These are phyloP conservation scores for Trichoderma guizhouense DNA, from an alignment of 2,329 filamentous ascomycete species.

Conservation along the genomic window DNA sequence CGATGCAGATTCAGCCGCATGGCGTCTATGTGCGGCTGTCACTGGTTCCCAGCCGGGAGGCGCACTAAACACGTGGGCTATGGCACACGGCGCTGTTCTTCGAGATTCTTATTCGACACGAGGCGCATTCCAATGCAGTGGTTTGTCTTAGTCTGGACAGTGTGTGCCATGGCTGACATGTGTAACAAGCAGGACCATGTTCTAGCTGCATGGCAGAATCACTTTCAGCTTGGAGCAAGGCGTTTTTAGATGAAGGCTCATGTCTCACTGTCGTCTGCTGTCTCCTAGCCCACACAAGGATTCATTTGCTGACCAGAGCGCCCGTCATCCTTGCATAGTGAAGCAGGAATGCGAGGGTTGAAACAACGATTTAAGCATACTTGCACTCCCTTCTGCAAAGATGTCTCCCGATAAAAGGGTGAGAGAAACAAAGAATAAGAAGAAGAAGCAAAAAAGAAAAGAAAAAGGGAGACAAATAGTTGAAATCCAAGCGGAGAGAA, in stretches of 20 bases:
- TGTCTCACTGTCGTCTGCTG: background rate
- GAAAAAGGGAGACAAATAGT: background rate
- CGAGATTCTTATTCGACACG: background rate
- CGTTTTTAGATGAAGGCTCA: background rate
- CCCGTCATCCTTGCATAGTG: background rate
- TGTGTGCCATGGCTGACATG: background rate
- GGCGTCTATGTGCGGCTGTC: constrained; percentile 5
- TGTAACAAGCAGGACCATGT: background rate
- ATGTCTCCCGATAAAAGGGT: background rate
- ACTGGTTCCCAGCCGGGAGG: background rate
- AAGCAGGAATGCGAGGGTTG: background rate
- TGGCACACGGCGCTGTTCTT: background rate
- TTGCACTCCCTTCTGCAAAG: background rate
- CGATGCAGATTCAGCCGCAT: constrained; percentile 15
- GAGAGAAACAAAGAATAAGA: background rate
- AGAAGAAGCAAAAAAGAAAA: background rate
- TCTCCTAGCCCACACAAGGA: background rate
- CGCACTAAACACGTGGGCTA: background rate
- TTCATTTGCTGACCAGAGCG: background rate
- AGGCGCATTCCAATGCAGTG: background rate
- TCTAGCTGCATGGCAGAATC: background rate
- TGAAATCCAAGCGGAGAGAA: background rate
- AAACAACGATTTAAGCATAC: background rate
- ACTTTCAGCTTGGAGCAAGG: background rate
- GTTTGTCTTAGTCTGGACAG: background rate